Evolutionary conservation across 1,284 basidiomycete genomes (phyloP).

Genomic region (Entoloma clypeatum): DNA sequence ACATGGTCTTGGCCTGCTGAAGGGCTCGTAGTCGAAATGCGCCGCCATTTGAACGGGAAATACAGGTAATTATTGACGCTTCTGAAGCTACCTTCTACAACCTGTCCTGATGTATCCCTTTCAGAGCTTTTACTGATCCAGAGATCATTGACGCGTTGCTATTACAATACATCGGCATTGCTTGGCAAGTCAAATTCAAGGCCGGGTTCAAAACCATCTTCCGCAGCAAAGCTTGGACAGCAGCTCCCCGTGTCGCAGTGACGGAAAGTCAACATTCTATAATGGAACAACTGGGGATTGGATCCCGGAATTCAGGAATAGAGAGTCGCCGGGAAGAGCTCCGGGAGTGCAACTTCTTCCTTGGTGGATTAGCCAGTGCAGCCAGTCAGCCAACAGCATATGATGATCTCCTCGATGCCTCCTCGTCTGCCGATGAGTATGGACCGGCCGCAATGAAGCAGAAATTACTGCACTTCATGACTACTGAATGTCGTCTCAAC

Average conservation of each 20-base stretch:
- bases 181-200: constrained; percentile 40
- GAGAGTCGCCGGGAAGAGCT: constrained; percentile 20
- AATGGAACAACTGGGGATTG: neutral
- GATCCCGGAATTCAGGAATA: constrained; percentile 15
- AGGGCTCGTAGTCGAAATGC: constrained; percentile 39
- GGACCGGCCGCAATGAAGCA: constrained; percentile 26
- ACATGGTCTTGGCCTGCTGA: constrained; percentile 40
- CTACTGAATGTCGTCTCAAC: constrained; percentile 37
- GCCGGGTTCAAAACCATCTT: constrained; percentile 27
- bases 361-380: constrained; percentile 29
- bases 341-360: constrained; percentile 28
- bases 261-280: too few species aligned
- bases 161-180: constrained; percentile 39
- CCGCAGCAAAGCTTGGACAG: constrained; percentile 36
- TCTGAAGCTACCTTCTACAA: neutral
- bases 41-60: constrained; percentile 42
- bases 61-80: constrained; percentile 27
- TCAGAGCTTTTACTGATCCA: constrained; percentile 41
- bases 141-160: constrained; percentile 43
- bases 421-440: neutral
- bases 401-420: constrained; percentile 27
- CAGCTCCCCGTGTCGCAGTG: too few species aligned
- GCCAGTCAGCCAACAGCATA: constrained; percentile 21
- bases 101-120: neutral
- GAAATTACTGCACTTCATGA: constrained; percentile 35